Conservation (phyloP, 257 asterid genomes). For the Lycium ferocissimum region DNA sequence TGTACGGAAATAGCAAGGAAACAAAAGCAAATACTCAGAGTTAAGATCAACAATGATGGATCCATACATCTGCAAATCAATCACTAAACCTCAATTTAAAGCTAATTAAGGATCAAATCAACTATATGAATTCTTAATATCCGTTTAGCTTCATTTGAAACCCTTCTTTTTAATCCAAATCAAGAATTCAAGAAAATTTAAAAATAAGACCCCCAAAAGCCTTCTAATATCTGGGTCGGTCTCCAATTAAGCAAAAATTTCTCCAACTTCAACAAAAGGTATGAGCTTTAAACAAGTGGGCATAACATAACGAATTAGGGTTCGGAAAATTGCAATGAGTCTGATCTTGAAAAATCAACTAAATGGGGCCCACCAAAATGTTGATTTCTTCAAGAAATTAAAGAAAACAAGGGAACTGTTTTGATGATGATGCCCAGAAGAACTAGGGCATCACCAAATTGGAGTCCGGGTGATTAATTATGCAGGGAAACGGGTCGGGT, state of each 20-base stretch:
- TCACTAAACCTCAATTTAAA: constrained; percentile 26
- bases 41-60: constrained; percentile 46
- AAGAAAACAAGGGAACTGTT: constrained; percentile 18
- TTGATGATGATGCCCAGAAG: constrained; percentile 1
- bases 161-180: neutral
- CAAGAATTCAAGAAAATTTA: too few species aligned
- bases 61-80: constrained; percentile 52
- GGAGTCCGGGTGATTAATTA: neutral
- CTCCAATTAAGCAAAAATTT: constrained; percentile 32
- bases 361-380: constrained; percentile 25
- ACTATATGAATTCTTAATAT: neutral
- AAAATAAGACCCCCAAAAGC: constrained; percentile 28
- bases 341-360: constrained; percentile 37
- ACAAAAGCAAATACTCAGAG: constrained; percentile 36
- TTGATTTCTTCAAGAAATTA: constrained; percentile 34
- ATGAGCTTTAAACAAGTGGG: constrained; percentile 4
- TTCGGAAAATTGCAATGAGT: constrained; percentile 10
- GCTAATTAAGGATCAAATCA: constrained; percentile 11
- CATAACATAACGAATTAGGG: constrained; percentile 25
- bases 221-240: constrained; percentile 55
- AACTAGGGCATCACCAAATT: neutral
- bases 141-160: constrained; percentile 10
- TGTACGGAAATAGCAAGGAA: constrained; percentile 47
- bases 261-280: constrained; percentile 25
- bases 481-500: constrained; percentile 12